Percentiles rank a stretch among this genome's conserved stretches.
Conservation (phyloP, 768 basidiomycete species). For the Trametes elegans region DNA sequence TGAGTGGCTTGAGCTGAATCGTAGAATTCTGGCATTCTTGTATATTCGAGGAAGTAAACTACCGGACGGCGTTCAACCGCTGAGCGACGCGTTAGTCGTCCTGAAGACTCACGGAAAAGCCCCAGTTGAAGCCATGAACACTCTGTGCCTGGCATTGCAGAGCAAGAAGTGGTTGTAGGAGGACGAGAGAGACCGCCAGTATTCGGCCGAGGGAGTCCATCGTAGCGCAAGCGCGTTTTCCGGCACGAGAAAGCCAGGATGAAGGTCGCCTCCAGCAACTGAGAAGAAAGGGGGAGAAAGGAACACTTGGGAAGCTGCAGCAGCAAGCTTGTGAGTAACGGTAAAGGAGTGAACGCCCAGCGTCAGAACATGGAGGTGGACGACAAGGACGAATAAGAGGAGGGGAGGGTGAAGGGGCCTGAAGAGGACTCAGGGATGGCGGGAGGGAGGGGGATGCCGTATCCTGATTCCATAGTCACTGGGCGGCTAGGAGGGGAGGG, state of each 20-base stretch:
- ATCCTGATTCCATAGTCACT: slow-evolving; percentile 3
- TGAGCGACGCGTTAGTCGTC: not conserved
- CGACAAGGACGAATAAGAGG: slow-evolving; percentile 12
- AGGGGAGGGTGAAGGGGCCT: not conserved
- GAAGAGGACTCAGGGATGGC: not conserved
- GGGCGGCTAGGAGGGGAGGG: slow-evolving; percentile 2
- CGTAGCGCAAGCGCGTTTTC: not conserved
- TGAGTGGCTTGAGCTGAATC: slow-evolving; percentile 27
- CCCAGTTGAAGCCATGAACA: slow-evolving; percentile 27
- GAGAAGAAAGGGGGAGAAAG: not conserved
- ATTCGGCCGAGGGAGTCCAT: slow-evolving; percentile 21
- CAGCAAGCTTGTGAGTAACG: not conserved
- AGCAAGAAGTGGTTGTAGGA: slow-evolving; percentile 1
- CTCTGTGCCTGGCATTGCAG: slow-evolving; percentile 5
- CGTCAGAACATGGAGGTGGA: slow-evolving; percentile 23
- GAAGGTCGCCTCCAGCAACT: not conserved
- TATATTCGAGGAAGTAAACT: not conserved
- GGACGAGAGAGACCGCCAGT: slow-evolving; percentile 4
- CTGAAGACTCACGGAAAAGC: not conserved
- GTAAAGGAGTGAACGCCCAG: slow-evolving; percentile 16
- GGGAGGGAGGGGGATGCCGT: slow-evolving; percentile 8
- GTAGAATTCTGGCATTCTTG: slow-evolving; percentile 25
- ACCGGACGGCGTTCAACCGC: not conserved
- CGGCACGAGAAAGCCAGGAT: not conserved
- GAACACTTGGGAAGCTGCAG: too few relatives aligned